phyloP scores from a whole-genome alignment of 1,284 basidiomycete species.

The Fomitopsis schrenkii region DNA sequence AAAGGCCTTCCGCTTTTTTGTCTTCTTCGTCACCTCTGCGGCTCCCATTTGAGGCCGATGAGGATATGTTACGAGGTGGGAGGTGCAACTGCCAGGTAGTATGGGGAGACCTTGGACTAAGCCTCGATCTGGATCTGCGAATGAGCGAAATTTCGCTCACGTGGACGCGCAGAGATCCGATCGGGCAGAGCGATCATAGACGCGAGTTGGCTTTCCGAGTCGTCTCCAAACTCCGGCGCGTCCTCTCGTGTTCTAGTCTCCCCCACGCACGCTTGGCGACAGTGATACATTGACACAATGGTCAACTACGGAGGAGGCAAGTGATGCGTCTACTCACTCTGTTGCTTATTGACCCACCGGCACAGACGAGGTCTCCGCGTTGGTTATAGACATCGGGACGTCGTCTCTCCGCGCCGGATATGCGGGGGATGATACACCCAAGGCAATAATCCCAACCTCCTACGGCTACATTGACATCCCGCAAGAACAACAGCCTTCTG shows the following conservation, averaged over 20 bases:
- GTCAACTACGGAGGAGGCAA: constrained; percentile 72
- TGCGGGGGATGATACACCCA: constrained; percentile 96
- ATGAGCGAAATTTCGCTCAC: constrained; percentile 9
- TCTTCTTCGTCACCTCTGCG: constrained; percentile 27
- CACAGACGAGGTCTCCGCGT: constrained; percentile 88
- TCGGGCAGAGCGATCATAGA: constrained; percentile 2
- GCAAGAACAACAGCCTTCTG: constrained; percentile 27
- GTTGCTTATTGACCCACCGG: background rate
- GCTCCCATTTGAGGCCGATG: constrained; percentile 30
- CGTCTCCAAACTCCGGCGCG: background rate
- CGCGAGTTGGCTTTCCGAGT: background rate
- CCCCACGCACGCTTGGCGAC: constrained; percentile 8
- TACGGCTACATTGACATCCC: constrained; percentile 66
- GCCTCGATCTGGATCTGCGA: background rate
- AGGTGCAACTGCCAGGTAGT: background rate
- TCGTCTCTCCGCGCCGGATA: constrained; percentile 91
- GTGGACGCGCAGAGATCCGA: background rate
- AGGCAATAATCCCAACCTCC: constrained; percentile 85
- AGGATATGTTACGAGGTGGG: constrained; percentile 1
- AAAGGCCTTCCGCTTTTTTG: constrained; percentile 57
- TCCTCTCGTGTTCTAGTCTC: constrained; percentile 21
- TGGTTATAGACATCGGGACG: constrained; percentile 93
- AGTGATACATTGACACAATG: constrained; percentile 35
- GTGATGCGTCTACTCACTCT: constrained; percentile 15
- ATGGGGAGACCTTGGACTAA: background rate